Base-by-base conservation (phyloP, 2,329 filamentous ascomycete genomes). In the Daldinia eschscholtzii region DNA sequence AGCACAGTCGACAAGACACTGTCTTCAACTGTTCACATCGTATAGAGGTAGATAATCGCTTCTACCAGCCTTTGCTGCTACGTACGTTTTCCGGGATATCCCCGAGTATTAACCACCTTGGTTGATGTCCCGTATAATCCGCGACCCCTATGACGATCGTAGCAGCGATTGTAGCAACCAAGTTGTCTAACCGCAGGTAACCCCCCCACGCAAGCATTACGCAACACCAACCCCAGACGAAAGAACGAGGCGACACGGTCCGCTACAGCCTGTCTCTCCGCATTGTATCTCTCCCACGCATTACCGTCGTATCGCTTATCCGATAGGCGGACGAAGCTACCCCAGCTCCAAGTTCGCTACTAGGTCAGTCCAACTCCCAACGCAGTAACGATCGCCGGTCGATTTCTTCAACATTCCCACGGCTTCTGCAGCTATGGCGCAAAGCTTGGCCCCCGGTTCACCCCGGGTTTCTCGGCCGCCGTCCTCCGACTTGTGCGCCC, bases 161-260 rank as follows among this genome's bases (percentile, higher is more conserved):
- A 44, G 44, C 23, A 57, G 59, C 64, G 57, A 39, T 58, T 26
- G 28, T 56, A 44, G 44, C 23, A 57, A 42, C 26, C 42, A 35
- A 23, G 15, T 52, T 52, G 39, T 66, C 48, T 62, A 61, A 53
- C 50, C 56, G 57, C 57, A 63, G 12, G 56, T 33, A 55, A 57
- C 46, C 39, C 64, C 61, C 61, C 61, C 61, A 61, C 57, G 67
- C 61, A 44, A 59, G 56, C 57, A 67, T 64, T 67, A 62, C 67
- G 60, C 64, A 58, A 67, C 20, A n/a, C 56, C 44, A 58, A 18
- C 59, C 63, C 41, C 26, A 46, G 59, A 44, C 12, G 15, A 12
- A 39, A 4, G 61, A 41, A 58, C 42, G 67, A 57, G 56, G 59
- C 56, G 64, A 64, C 57, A 39, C 26, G 48, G 44, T 64, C 67